Evolutionary conservation across 2,329 filamentous ascomycete genomes (phyloP), one percentile per base, ranked within the genome.

Genomic region (Thermoascus crustaceus): DNA sequence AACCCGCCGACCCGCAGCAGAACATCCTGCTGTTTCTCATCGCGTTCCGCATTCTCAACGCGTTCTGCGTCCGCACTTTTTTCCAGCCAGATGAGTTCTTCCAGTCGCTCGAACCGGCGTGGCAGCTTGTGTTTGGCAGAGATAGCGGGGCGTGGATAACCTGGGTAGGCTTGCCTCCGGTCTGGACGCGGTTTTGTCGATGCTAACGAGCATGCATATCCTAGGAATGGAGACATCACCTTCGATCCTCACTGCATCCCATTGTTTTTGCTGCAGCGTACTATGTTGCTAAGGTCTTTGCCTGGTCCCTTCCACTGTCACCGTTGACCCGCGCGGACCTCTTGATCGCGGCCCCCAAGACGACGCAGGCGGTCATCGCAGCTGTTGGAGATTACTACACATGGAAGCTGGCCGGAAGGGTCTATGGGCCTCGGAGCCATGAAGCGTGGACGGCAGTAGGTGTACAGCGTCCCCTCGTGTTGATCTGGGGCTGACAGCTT

Each of bases 11-110:
- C 23, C 34, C 40, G n/a, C 17, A 41, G 21, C 30, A 37, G 26
- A 48, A 46, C 34, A 43, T 66, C 38, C 49, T 68, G 35, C 49
- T 66, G 14, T 58, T 57, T 35, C 55, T 70, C 11, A 32, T 95
- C 46, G 69, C 76, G 25, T 74, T 94, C 44, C 85, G 91, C 36
- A 72, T 89, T 45, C 59, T 84, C 57, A 94, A 94, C 64, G 80
- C 86, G 20, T 70, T 91, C 49, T 77, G 72, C 43, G 69, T 93
- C 38, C 71, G 76, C 46, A 96, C 91, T 13, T 98, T 95, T 60
- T 98, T 98, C 66, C 91, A 98, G 61, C 91, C 91, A 18, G 91
- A 98, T 67, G 91, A 98, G 62, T 96, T 85, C 68, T 98, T 91
- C 54, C 91, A 98, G 57, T 83, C 87, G 1, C 75, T 96, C 29